A percentile compares a stretch with the other conserved stretches of the same genome.
These are phyloP conservation scores for Pholiota molesta DNA, from an alignment of 768 basidiomycete genomes.

Conservation along the genomic window DNA sequence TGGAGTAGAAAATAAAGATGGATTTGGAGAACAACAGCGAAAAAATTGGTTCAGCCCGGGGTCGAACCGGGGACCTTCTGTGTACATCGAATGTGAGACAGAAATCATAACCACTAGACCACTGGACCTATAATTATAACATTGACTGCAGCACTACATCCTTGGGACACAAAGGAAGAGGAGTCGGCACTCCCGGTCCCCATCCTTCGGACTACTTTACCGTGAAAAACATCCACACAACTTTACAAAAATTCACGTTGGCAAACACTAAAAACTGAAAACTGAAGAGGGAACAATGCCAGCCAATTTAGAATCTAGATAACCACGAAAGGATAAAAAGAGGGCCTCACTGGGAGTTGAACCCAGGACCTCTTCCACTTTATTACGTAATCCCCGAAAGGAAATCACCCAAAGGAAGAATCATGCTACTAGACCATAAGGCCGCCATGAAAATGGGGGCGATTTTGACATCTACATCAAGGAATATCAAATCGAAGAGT, in stretches of 20 bases:
- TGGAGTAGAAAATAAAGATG: too few relatives aligned
- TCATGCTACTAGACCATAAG: slow-evolving; percentile 17
- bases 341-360: slow-evolving; percentile 18
- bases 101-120: slow-evolving; percentile 44
- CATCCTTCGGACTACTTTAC: too few relatives aligned
- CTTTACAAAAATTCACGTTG: too few relatives aligned
- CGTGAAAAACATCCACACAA: too few relatives aligned
- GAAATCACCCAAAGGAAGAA: slow-evolving; percentile 14
- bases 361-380: slow-evolving; percentile 11
- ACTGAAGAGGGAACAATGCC: too few relatives aligned
- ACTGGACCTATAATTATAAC: neutral
- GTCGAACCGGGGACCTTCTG: slow-evolving; percentile 50
- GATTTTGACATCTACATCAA: too few relatives aligned
- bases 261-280: too few relatives aligned
- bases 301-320: too few relatives aligned
- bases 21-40: neutral
- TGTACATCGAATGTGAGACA: slow-evolving; percentile 40
- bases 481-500: too few relatives aligned
- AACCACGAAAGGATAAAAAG: neutral
- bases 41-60: slow-evolving; percentile 44
- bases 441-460: neutral
- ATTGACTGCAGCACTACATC: too few relatives aligned
- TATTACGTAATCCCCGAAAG: neutral
- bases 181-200: too few relatives aligned
- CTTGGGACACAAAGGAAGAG: too few relatives aligned